Base-by-base conservation (phyloP, 2,329 filamentous ascomycete species). In the Orbilia javanica region DNA sequence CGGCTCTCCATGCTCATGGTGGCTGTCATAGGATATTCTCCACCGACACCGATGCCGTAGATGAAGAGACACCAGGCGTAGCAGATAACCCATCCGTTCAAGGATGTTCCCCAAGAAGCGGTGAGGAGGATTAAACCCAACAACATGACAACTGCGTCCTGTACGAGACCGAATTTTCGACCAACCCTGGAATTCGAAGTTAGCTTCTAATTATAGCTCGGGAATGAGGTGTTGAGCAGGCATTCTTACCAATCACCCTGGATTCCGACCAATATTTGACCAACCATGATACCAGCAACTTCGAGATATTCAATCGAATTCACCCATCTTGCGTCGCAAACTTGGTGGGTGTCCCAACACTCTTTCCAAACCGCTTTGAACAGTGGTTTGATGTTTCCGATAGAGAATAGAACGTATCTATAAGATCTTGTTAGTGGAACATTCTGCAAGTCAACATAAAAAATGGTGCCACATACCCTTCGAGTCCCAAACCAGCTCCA, bases 11-110 rank as follows among this genome's bases (percentile, higher is more conserved):
- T 97, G 77, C 94, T 94, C 7, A 93, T 94, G 11, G 95, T 97
- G 18, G 95, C 95, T 36, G 95, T 98, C 88, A 97, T 97, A 79
- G 95, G 95, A 83, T 98, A 97, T 85, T 97, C 94, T 81, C 94
- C 94, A 82, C 93, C 93, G 69, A 90, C 89, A 80, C 89, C 89
- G 63, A 91, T 88, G 82, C 91, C 90, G 84, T 96, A 96, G 86
- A 98, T 93, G 87, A 97, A 97, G 42, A 98, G 88, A 44, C 93
- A 93, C 92, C 93, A 97, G 79, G 92, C 92, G 84, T 98, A 98
- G 88, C 94, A 97, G 83, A 97, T 97, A 73, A 98, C 92, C 95
- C 95, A 98, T 82, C 94, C 94, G 83, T 98, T 91, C 63, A 96
- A 88, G 39, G 89, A 93, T 34, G 92, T 85, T 79, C 94, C 95